A percentile compares a stretch with the other conserved stretches of the same genome.
phyloP scores from a whole-genome alignment of 2,329 filamentous ascomycete genomes.

The Neopestalotiopsis clavispora region DNA sequence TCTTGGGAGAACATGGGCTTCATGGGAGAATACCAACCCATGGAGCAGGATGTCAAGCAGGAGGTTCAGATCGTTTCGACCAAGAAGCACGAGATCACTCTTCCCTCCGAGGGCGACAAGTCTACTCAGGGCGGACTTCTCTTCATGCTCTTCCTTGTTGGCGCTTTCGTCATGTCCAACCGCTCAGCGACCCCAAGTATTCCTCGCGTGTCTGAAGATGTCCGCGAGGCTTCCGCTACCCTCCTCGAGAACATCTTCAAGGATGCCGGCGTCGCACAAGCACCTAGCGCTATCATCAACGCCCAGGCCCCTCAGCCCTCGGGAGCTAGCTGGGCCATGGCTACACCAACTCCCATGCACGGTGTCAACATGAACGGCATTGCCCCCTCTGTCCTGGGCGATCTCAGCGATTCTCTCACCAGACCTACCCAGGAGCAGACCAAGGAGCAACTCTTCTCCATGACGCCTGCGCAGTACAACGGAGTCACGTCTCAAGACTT shows the following conservation, averaged over 20 bases:
- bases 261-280: conserved; percentile 69
- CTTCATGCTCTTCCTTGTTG: conserved; percentile 95
- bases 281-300: conserved; percentile 46
- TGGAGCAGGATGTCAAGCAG: conserved; percentile 66
- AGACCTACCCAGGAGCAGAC: conserved; percentile 84
- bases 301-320: conserved; percentile 58
- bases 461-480: conserved; percentile 88
- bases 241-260: conserved; percentile 83
- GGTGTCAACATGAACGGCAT: conserved; percentile 52
- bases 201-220: conserved; percentile 79
- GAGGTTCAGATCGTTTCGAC: conserved; percentile 58
- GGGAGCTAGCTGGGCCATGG: conserved; percentile 50
- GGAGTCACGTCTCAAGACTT: conserved; percentile 79
- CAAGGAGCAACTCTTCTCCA: conserved; percentile 84
- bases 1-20: conserved; percentile 82
- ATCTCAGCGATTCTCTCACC: conserved; percentile 71
- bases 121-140: conserved; percentile 81
- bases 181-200: conserved; percentile 68
- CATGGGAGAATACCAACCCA: conserved; percentile 68
- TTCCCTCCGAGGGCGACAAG: conserved; percentile 61
- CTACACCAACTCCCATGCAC: conserved; percentile 44
- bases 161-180: conserved; percentile 93
- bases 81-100: conserved; percentile 57
- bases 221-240: conserved; percentile 77
- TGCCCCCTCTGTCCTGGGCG: conserved; percentile 66